Evolutionary conservation across 2,329 filamentous ascomycete species (phyloP), one percentile per base, ranked within the genome.

Genomic region (Hymenoscyphus occultus): DNA sequence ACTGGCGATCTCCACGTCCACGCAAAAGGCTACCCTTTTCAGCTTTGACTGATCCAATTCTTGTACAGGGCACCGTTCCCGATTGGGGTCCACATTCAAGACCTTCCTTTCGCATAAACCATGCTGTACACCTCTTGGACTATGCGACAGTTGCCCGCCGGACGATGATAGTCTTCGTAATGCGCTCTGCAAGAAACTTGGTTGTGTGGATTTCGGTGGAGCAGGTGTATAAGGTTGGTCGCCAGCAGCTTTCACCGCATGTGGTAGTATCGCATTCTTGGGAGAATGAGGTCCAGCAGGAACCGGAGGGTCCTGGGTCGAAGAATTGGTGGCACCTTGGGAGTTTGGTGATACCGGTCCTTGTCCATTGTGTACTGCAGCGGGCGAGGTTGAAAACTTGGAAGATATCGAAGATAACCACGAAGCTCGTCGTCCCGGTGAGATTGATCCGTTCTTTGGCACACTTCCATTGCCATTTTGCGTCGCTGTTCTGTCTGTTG

Each of bases 331-430:
- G 60, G 68, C 42, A 39, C 65, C n/a, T 62, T 68, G 57, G 64
- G 65, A 35, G 72, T 73, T 60, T 72, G 76, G 61, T 71, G 71
- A 63, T 65, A 71, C 45, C 31, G 68, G 42, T 35, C 45, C 45
- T 56, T 67, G 60, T 61, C 70, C 61, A 72, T 76, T 68, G 68
- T 76, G 68, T 40, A 64, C 63, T n/a, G 63, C 62, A 28, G 73
- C 69, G 72, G 83, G 77, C 19, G 80, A 80, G 35, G 86, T 87
- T 2, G 91, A 93, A 79, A 98, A 97, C 76, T 96, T 97, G 70
- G 92, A 94, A 69, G 92, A 96, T 70, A 98, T 87, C 74, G 88
- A 97, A 64, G 91, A 92, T 74, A 98, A 93, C 95, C 95, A 99
- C 14, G 93, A 97, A 68, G 88, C 89, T 63, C 86, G 80, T 69